Conservation (phyloP, 805 yeast genomes). For the Kodamaea lidongshanica region DNA sequence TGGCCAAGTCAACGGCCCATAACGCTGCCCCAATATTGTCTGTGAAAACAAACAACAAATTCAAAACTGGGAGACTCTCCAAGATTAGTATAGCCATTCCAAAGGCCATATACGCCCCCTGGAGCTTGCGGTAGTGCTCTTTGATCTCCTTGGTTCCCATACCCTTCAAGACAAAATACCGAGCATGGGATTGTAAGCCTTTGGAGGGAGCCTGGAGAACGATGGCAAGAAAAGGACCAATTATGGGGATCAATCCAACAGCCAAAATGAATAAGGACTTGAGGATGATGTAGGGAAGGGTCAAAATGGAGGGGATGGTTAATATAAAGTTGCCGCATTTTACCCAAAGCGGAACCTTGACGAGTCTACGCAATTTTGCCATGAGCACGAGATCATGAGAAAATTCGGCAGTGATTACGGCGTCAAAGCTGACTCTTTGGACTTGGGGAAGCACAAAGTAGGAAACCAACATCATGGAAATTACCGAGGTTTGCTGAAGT, state of each 20-base stretch:
- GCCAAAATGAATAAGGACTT: slow-evolving; percentile 30
- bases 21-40: slow-evolving; percentile 58
- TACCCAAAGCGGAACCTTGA: slow-evolving; percentile 25
- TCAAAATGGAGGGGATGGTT: slow-evolving; percentile 28
- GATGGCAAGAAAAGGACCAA: slow-evolving; percentile 53
- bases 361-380: slow-evolving; percentile 29
- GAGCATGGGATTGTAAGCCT: slow-evolving; percentile 45
- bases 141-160: slow-evolving; percentile 37
- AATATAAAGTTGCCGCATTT: slow-evolving; percentile 25
- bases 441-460: slow-evolving; percentile 42
- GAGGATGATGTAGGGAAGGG: slow-evolving; percentile 37
- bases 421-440: slow-evolving; percentile 42
- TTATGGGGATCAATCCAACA: slow-evolving; percentile 46
- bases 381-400: slow-evolving; percentile 38
- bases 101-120: slow-evolving; percentile 43
- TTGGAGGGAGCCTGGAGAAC: slow-evolving; percentile 48
- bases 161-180: slow-evolving; percentile 56
- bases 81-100: slow-evolving; percentile 47
- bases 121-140: slow-evolving; percentile 28
- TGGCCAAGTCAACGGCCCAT: slow-evolving; percentile 56
- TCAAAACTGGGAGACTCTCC: slow-evolving; percentile 50
- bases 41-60: slow-evolving; percentile 50
- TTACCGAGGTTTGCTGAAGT: slow-evolving; percentile 36
- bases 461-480: slow-evolving; percentile 39
- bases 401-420: slow-evolving; percentile 41